Base-by-base conservation (phyloP, 129 eudicot genomes). In the Lactuca saligna region DNA sequence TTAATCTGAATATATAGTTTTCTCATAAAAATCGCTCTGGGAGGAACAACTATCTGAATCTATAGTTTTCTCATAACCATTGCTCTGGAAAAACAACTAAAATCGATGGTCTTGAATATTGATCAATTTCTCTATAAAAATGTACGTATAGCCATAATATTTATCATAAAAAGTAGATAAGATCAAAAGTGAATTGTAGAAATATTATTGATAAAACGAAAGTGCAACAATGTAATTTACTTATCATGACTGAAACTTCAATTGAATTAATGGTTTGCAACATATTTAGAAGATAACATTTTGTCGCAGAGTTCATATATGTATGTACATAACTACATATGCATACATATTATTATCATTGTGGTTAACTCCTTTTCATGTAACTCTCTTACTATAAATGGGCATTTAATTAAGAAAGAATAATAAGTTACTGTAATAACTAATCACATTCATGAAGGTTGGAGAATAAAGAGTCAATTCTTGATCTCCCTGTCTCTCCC, bases 351-450 rank as follows among this genome's bases (percentile, higher is more conserved):
- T 44, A 12, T n/a, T 34, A 10, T 16, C 7, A 16, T 2, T 37
- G 66, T 20, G 34, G n/a, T 61, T 7, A 38, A 61, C 34, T 61
- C 32, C 17, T 61, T 15, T 60, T 14, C 13, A 53, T 17, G 66
- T 61, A 61, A 61, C 66, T 61, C 66, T 61, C 51, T 61, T 14
- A 61, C 33, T 61, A 61, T 61, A 61, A 61, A 61, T 61, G 66
- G 31, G 66, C 66, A 37, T 61, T 61, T 61, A 61, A 38, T 61
- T 16, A 37, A 61, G 33, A 61, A 37, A 38, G n/a, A 38, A 61
- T 20, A n/a, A 17, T 61, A 38, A n/a, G 66, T 61, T 61, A 61
- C 50, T 25, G 29, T 3, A 46, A 3, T 46, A 44, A 46, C 51
- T 46, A 61, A 38, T 61, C 66, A 13, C 49, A 61, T 61, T 61